phyloP scores from a whole-genome alignment of 2,329 filamentous ascomycete species.

The Aschersonia sp. region DNA sequence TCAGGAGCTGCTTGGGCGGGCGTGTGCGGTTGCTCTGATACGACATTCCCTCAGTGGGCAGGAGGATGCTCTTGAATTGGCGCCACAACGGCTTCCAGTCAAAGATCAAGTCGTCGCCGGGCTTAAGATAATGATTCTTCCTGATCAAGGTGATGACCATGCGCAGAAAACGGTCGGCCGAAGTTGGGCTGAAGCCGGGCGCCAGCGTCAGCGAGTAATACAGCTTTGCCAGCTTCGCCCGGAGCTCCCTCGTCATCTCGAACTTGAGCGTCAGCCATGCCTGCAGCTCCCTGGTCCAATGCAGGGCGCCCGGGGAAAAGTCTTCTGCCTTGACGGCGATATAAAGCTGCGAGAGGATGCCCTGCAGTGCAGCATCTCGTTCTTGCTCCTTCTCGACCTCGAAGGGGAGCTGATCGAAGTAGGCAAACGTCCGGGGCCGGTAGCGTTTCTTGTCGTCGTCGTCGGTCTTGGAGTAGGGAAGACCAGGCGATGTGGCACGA shows the following conservation, averaged over 20 bases:
- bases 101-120: slow-evolving; percentile 74
- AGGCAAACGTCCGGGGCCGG: slow-evolving; percentile 83
- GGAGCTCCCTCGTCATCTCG: slow-evolving; percentile 74
- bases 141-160: slow-evolving; percentile 96
- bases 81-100: slow-evolving; percentile 92
- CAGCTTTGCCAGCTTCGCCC: slow-evolving; percentile 72
- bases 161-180: slow-evolving; percentile 82
- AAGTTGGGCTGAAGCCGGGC: slow-evolving; percentile 69
- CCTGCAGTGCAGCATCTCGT: slow-evolving; percentile 64
- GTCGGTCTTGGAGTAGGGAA: slow-evolving; percentile 34
- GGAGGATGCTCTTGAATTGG: slow-evolving; percentile 78
- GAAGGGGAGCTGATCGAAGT: slow-evolving; percentile 84
- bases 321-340: slow-evolving; percentile 85
- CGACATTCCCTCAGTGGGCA: slow-evolving; percentile 68
- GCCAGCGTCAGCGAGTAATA: slow-evolving; percentile 92
- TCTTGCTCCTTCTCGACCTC: slow-evolving; percentile 66
- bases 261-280: slow-evolving; percentile 97
- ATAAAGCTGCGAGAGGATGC: slow-evolving; percentile 88
- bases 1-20: slow-evolving; percentile 55
- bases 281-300: slow-evolving; percentile 94
- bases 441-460: slow-evolving; percentile 49
- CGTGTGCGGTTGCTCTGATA: slow-evolving; percentile 42
- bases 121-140: slow-evolving; percentile 89
- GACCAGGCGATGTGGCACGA: slow-evolving; percentile 71
- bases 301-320: slow-evolving; percentile 82